Evolutionary conservation across 2,329 filamentous ascomycete species (phyloP).

Genomic region (Penicillium sp.): DNA sequence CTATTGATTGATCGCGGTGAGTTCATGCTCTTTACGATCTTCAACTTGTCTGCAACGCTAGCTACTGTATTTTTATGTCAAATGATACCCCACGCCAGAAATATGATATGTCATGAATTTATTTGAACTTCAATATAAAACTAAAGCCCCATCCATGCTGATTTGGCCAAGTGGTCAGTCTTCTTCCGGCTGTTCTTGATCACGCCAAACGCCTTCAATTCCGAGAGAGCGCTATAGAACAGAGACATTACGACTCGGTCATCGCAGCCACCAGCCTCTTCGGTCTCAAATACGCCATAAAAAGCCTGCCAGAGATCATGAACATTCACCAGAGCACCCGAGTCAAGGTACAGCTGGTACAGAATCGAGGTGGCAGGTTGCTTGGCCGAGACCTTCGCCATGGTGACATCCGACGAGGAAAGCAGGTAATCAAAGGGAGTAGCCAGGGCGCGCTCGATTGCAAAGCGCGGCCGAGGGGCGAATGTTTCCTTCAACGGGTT

Average conservation of each 20-base stretch:
- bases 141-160: constrained; percentile 67
- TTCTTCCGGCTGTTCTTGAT: constrained; percentile 89
- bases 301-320: constrained; percentile 63
- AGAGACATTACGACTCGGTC: constrained; percentile 55
- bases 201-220: constrained; percentile 80
- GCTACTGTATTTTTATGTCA: constrained; percentile 14
- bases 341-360: constrained; percentile 63
- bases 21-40: background rate
- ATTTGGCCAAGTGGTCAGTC: constrained; percentile 84
- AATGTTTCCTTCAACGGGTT: constrained; percentile 58
- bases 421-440: constrained; percentile 60
- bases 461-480: constrained; percentile 55
- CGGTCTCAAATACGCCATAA: constrained; percentile 48
- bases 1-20: constrained; percentile 20
- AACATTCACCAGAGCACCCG: constrained; percentile 59
- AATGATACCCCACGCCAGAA: constrained; percentile 32
- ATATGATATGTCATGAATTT: constrained; percentile 11
- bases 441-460: constrained; percentile 58
- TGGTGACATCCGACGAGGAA: constrained; percentile 41
- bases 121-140: constrained; percentile 6
- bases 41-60: background rate
- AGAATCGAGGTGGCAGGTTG: constrained; percentile 59
- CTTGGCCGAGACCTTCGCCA: constrained; percentile 44
- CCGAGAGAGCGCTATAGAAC: constrained; percentile 83
- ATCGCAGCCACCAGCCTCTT: constrained; percentile 29